Evolutionary conservation across 495 filamentous ascomycete species (phyloP).

Genomic region (Aspergillus saccharolyticus): DNA sequence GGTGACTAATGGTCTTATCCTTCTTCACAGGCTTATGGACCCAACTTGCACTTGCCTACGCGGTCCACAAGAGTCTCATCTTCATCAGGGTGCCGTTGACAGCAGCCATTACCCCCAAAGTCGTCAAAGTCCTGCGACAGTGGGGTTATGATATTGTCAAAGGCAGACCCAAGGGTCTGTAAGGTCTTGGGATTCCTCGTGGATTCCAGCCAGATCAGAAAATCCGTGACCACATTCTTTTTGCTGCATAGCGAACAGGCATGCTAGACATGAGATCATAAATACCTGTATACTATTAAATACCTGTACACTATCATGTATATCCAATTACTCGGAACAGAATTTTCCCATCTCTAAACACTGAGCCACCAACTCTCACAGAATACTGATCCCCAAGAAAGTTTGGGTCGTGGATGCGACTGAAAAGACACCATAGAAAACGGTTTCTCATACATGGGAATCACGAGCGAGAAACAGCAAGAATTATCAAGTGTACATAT

Average conservation of each 20-base stretch:
- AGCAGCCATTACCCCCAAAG: slow-evolving; percentile 82
- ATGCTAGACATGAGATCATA: slow-evolving; percentile 16
- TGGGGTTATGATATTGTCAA: slow-evolving; percentile 80
- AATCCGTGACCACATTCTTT: background rate
- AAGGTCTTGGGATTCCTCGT: background rate
- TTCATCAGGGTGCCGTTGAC: slow-evolving; percentile 89
- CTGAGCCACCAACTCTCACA: slow-evolving; percentile 1
- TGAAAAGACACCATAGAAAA: background rate
- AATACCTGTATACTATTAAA: slow-evolving; percentile 36
- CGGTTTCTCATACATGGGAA: background rate
- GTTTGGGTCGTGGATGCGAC: background rate
- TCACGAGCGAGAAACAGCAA: background rate
- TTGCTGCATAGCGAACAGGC: slow-evolving; percentile 26
- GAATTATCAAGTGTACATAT: background rate
- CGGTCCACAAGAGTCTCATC: slow-evolving; percentile 97
- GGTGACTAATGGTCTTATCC: slow-evolving; percentile 1
- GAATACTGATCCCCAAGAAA: slow-evolving; percentile 8
- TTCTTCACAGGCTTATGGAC: slow-evolving; percentile 64
- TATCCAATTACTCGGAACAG: slow-evolving; percentile 26
- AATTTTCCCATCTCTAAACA: slow-evolving; percentile 26
- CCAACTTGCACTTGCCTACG: slow-evolving; percentile 89
- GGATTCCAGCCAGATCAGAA: background rate
- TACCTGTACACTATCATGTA: slow-evolving; percentile 40
- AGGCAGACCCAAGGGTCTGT: slow-evolving; percentile 47
- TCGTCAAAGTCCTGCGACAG: slow-evolving; percentile 75